A percentile compares a stretch with the other conserved stretches of the same genome.
Evolutionary conservation across 345 rosid genomes (phyloP).

Genomic region (Salix exigua): DNA sequence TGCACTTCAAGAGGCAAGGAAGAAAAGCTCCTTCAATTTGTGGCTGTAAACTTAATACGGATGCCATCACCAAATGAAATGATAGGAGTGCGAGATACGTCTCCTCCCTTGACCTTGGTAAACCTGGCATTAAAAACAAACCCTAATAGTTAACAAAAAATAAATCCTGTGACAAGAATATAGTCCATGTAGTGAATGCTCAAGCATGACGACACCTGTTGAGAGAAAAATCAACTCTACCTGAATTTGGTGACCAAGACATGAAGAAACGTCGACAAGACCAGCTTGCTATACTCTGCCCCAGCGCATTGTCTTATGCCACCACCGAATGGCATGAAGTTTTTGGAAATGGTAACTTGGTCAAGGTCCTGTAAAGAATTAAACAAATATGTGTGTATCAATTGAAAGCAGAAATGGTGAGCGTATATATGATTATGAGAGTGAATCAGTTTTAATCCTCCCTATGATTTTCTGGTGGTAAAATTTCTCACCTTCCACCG

Average conservation of each 20-base stretch:
- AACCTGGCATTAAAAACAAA: not conserved
- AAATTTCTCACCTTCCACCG: slow-evolving; percentile 34
- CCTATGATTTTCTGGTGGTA: too few species aligned
- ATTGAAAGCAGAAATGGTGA: not conserved
- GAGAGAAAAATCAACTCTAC: not conserved
- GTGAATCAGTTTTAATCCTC: too few species aligned
- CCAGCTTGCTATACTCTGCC: slow-evolving; percentile 42
- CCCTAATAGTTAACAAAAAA: not conserved
- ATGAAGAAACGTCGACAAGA: slow-evolving; percentile 35
- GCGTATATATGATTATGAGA: too few species aligned
- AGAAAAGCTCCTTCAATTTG: not conserved
- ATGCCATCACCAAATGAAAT: not conserved
- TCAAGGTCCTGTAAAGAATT: slow-evolving; percentile 19
- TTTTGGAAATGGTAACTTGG: slow-evolving; percentile 20
- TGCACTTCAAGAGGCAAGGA: not conserved
- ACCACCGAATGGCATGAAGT: slow-evolving; percentile 47
- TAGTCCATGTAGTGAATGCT: not conserved
- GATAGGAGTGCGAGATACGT: not conserved
- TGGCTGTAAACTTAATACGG: not conserved
- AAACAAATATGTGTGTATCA: not conserved
- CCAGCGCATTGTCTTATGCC: slow-evolving; percentile 46
- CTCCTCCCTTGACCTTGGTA: not conserved
- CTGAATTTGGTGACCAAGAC: slow-evolving; percentile 19
- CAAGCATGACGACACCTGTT: not conserved
- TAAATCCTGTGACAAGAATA: not conserved